Evolutionary conservation across 2,329 filamentous ascomycete species (phyloP), one percentile per base, ranked within the genome.

Genomic region (Thelonectria blattea): DNA sequence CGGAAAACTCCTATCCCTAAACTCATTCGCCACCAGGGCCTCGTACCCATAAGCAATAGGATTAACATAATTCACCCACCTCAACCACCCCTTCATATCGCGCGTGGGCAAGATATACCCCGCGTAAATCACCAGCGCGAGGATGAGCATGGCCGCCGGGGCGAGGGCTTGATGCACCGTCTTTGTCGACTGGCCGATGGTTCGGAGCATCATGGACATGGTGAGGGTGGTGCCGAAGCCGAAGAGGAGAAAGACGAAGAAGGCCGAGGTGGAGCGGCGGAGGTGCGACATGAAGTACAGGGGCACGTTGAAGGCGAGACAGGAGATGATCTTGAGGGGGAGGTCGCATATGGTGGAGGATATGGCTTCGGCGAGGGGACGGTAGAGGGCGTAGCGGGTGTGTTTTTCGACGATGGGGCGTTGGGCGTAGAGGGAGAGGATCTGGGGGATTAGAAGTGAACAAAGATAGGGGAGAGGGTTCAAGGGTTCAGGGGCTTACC

Each of bases 41-140:
- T 69, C 67, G 30, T 62, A 66, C 1, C 50, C 84, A 63, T 89
- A 89, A 2, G 81, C 82, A 17, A 89, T 81, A 10, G 86, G 85
- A 60, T 89, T 82, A 45, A 88, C 75, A 66, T 86, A 88, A 61
- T 83, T 85, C 60, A 90, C 85, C 87, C 87, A 90, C 43, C 84
- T 50, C 14, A 64, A n/a, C 63, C 64, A 66, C n/a, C 14, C 62
- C 5, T 52, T 46, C 56, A 64, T 59, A 30, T 62, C 39, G 2
- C 34, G 71, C 3, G 79, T 65, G 6, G 71, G 72, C n/a, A 79
- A 76, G 8, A 78, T 71, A 60, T 87, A 83, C 62, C 81, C 84
- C 0, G 84, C 85, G 62, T 74, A 73, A 1, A 68, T 73, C 0
- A 72, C 57, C 0, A 73, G 3, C 2, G 60, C 66, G 0, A 73